These are phyloP conservation scores for Boletellus dicymbophilus DNA, from an alignment of 1,284 basidiomycete genomes.

Conservation along the genomic window DNA sequence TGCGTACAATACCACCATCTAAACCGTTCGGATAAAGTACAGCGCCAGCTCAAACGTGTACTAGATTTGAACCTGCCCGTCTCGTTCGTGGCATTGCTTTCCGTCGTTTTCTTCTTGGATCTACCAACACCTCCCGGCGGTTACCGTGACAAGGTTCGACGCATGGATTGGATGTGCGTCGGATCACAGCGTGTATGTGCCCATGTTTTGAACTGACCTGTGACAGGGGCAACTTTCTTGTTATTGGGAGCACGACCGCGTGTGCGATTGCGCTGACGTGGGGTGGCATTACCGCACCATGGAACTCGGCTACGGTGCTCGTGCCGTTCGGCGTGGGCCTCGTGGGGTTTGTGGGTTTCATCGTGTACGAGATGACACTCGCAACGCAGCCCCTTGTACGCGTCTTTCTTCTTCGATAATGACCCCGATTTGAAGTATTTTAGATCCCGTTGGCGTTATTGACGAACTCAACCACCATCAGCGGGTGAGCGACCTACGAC, in stretches of 20 bases:
- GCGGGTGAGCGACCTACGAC: conserved; percentile 11
- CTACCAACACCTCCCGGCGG: conserved; percentile 9
- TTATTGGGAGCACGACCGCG: conserved; percentile 15
- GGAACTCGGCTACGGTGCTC: conserved; percentile 11
- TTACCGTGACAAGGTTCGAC: not conserved
- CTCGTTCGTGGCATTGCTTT: conserved; percentile 6
- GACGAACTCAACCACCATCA: conserved; percentile 13
- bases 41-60: not conserved
- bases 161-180: conserved; percentile 18
- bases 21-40: not conserved
- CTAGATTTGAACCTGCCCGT: conserved; percentile 22
- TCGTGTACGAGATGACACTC: conserved; percentile 13
- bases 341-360: conserved; percentile 11
- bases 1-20: conserved; percentile 5
- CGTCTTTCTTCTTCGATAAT: not conserved
- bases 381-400: conserved; percentile 15
- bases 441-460: conserved; percentile 17
- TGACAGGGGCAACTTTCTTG: conserved; percentile 14
- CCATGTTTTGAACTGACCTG: not conserved
- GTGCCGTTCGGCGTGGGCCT: conserved; percentile 14
- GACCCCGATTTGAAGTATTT: not conserved
- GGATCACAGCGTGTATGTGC: not conserved
- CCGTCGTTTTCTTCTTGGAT: conserved; percentile 9
- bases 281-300: conserved; percentile 16
- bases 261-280: conserved; percentile 13